Percentiles rank a stretch among this genome's conserved stretches.
Evolutionary conservation across 805 yeast species (phyloP).

Genomic region (Kodamaea laetipori): DNA sequence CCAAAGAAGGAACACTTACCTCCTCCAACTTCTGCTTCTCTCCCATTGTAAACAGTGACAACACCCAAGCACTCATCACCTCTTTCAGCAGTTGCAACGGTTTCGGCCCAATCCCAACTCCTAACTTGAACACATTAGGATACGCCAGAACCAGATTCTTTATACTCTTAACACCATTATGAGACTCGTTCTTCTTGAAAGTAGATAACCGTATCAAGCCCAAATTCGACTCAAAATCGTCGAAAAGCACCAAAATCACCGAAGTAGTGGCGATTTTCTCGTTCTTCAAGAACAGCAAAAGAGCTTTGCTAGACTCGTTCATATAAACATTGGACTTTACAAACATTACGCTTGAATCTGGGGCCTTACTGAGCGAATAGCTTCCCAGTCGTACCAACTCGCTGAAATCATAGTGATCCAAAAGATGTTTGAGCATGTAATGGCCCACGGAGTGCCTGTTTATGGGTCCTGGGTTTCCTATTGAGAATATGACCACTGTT

Average conservation of each 20-base stretch:
- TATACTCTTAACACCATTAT: slow-evolving; percentile 39
- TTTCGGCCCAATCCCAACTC: slow-evolving; percentile 45
- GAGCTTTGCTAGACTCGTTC: slow-evolving; percentile 41
- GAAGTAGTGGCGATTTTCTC: slow-evolving; percentile 19
- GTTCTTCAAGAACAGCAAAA: slow-evolving; percentile 26
- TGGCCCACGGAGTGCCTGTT: slow-evolving; percentile 47
- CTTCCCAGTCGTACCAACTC: slow-evolving; percentile 31
- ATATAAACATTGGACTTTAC: slow-evolving; percentile 41
- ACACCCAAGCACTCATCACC: slow-evolving; percentile 44
- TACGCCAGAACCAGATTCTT: slow-evolving; percentile 12
- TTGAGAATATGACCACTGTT: slow-evolving; percentile 28
- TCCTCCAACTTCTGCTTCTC: slow-evolving; percentile 25
- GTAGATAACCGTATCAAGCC: slow-evolving; percentile 32
- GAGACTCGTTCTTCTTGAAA: slow-evolving; percentile 41
- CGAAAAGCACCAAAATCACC: slow-evolving; percentile 31
- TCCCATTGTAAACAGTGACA: slow-evolving; percentile 30
- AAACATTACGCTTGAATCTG: slow-evolving; percentile 26
- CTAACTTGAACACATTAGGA: slow-evolving; percentile 30
- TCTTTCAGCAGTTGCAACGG: slow-evolving; percentile 36
- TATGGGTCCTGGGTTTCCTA: slow-evolving; percentile 45
- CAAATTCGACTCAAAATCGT: slow-evolving; percentile 40
- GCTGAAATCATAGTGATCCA: slow-evolving; percentile 28
- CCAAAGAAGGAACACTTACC: slow-evolving; percentile 5
- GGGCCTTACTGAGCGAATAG: slow-evolving; percentile 27
- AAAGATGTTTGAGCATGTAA: slow-evolving; percentile 29